Evolutionary conservation across 257 asterid genomes (phyloP), one percentile per base, ranked within the genome.

Genomic region (Scutellaria barbata): DNA sequence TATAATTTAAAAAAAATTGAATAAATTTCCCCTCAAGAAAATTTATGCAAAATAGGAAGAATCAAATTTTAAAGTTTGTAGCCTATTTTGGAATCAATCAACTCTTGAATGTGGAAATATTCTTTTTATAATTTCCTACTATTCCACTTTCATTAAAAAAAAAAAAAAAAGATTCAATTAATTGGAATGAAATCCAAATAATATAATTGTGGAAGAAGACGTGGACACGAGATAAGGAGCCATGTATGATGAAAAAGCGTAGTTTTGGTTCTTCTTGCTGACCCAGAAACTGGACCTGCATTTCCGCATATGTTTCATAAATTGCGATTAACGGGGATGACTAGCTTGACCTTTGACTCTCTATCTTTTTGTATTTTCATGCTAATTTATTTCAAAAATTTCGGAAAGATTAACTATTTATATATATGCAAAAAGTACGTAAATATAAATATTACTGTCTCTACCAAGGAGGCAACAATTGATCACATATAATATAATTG

Each of bases 281-380:
- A 45, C 46, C 12, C 7, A 53, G 20, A 33, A 53, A 66, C 22
- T 68, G 25, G 35, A 60, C 35, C 42, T 66, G 63, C 64, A 56
- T 35, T 66, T 67, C 58, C 52, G 54, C 78, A 73, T 58, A 43
- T 61, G 71, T 58, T 78, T 68, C 47, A 66, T 46, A 9, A 58
- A 57, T 66, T 18, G 55, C 69, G 57, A 37, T 58, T 20, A 37
- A 48, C 22, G 40, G 22, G 42, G 37, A 8, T 45, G 73, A 74
- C 72, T 14, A 35, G 2, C 47, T 63, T 78, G 53, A 63, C 70
- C 20, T 69, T 68, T 79, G 55, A 63, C 60, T 41, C 60, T 41
- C 47, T 53, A 16, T 63, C 63, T 55, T 69, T 30, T 54, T 11
- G 17, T 17, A 53, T 25, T 48, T 48, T 30, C 11, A 58, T 18